These are phyloP conservation scores for Venturia nashicola DNA, from an alignment of 2,329 filamentous ascomycete genomes.

Conservation along the genomic window DNA sequence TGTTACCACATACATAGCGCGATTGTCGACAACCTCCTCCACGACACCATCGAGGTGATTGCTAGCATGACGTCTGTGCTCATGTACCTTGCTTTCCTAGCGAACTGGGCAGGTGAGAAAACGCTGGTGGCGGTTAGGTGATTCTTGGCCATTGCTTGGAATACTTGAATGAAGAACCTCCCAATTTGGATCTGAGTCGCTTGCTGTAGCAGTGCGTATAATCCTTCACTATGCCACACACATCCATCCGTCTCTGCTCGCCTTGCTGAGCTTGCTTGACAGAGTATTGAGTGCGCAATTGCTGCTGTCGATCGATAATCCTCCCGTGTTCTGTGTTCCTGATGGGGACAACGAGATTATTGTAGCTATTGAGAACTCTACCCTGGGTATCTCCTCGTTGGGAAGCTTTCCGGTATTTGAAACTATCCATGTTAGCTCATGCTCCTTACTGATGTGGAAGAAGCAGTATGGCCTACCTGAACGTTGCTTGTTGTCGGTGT, in stretches of 20 bases:
- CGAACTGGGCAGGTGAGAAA: slow-evolving; percentile 83
- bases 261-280: not conserved
- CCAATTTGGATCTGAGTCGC: slow-evolving; percentile 98
- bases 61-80: not conserved
- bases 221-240: not conserved
- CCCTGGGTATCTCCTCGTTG: no score
- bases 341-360: not conserved
- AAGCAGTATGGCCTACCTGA: no score
- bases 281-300: not conserved
- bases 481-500: not conserved
- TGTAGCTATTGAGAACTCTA: not conserved
- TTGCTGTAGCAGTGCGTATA: slow-evolving; percentile 62
- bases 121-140: slow-evolving; percentile 95
- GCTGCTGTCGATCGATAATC: not conserved
- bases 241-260: not conserved
- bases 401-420: no score
- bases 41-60: not conserved
- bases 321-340: not conserved
- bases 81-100: slow-evolving; percentile 13
- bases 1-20: not conserved
- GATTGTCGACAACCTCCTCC: not conserved
- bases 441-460: no score
- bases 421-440: no score
- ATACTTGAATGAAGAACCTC: slow-evolving; percentile 94
- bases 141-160: slow-evolving; percentile 98